A percentile compares a stretch with the other conserved stretches of the same genome.
These are phyloP conservation scores for Clitoria ternatea DNA, from an alignment of 306 rosid species.

Conservation along the genomic window DNA sequence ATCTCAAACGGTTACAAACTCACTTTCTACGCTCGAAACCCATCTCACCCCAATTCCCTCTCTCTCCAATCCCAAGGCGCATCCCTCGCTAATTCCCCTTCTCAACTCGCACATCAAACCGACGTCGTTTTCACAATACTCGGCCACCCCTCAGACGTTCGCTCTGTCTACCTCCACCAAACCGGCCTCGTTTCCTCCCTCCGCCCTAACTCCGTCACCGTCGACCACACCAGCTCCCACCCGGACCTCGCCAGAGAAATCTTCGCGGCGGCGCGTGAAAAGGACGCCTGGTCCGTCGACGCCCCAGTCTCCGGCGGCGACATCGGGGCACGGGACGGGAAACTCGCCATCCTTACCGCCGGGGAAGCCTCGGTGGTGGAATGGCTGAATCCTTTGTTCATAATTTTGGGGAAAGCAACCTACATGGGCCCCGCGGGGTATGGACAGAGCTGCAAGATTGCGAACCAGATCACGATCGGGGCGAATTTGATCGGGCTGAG, in stretches of 20 bases:
- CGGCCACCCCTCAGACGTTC: constrained; percentile 76
- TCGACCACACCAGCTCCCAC: constrained; percentile 76
- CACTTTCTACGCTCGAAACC: constrained; percentile 75
- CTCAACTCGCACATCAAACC: constrained; percentile 37
- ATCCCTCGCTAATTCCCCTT: constrained; percentile 36
- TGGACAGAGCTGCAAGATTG: constrained; percentile 86
- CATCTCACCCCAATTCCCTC: constrained; percentile 45
- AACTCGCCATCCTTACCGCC: constrained; percentile 62
- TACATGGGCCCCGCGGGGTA: constrained; percentile 60
- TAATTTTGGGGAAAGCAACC: constrained; percentile 47
- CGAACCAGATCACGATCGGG: constrained; percentile 60
- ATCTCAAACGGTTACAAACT: constrained; percentile 65
- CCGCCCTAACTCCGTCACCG: constrained; percentile 42
- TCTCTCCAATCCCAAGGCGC: constrained; percentile 60
- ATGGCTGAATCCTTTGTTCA: constrained; percentile 57
- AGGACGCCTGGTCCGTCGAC: constrained; percentile 62
- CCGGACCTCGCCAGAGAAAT: constrained; percentile 68
- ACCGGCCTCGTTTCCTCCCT: constrained; percentile 44
- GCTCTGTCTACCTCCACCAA: constrained; percentile 35
- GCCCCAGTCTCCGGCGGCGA: constrained; percentile 92
- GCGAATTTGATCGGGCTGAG: constrained; percentile 62
- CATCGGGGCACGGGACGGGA: constrained; percentile 78
- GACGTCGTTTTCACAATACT: constrained; percentile 74
- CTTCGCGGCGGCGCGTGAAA: constrained; percentile 33
- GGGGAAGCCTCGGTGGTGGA: constrained; percentile 53